Conservation (phyloP, 2,329 filamentous ascomycete genomes). For the Penicillium olsonii region DNA sequence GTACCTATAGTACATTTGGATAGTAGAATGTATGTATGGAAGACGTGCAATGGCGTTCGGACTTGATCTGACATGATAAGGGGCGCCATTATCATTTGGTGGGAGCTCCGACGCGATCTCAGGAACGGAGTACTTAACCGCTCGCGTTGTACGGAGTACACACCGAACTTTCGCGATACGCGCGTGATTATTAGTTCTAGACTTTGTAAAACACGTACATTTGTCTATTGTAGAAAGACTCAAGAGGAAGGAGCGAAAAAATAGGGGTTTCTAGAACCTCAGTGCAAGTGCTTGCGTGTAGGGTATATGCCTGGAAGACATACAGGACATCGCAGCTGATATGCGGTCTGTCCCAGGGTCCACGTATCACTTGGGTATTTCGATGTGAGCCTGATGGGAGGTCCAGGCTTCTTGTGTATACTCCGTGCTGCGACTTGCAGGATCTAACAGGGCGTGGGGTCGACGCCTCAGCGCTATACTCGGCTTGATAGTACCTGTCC, state of each 20-base stretch:
- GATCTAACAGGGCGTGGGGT: conserved; percentile 10
- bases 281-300: too few relatives aligned
- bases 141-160: conserved; percentile 8
- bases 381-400: conserved; percentile 1
- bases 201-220: not conserved
- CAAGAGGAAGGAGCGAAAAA: not conserved
- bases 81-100: conserved; percentile 6
- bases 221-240: not conserved
- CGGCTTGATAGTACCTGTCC: not conserved
- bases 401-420: not conserved
- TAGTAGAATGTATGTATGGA: too few relatives aligned
- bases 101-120: conserved; percentile 5
- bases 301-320: not conserved
- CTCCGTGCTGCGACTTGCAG: not conserved
- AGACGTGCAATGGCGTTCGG: not conserved
- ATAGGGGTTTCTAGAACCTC: not conserved
- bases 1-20: too few relatives aligned
- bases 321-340: conserved; percentile 29
- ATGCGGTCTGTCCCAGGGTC: conserved; percentile 20
- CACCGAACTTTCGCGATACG: conserved; percentile 6
- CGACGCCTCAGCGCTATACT: not conserved
- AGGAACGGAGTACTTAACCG: conserved; percentile 13
- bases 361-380: conserved; percentile 15
- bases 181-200: conserved; percentile 3
- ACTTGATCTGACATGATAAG: conserved; percentile 13